Conservation (phyloP, 805 yeast species). For the Monosporozyma servazzii region DNA sequence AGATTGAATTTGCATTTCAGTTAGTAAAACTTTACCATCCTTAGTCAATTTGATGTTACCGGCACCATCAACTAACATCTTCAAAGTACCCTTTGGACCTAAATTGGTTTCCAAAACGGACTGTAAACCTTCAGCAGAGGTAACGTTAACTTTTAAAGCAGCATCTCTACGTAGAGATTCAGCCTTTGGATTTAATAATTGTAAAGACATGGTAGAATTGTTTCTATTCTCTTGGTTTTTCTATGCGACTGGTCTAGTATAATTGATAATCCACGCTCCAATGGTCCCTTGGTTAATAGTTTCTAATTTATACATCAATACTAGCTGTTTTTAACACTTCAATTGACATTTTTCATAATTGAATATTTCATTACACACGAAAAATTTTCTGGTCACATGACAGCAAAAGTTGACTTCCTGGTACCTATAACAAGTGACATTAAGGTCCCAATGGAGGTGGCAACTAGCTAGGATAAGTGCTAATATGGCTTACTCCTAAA, state of each 20-base stretch:
- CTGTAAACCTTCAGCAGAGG: constrained; percentile 96
- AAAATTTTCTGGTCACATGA: constrained; percentile 1
- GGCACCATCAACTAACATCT: constrained; percentile 94
- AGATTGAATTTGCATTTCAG: constrained; percentile 94
- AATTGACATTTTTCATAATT: neutral
- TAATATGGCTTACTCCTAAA: too few species aligned
- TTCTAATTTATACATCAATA: neutral
- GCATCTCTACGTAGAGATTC: constrained; percentile 93
- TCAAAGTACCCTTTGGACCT: constrained; percentile 95
- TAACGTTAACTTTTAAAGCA: constrained; percentile 88
- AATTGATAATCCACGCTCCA: neutral
- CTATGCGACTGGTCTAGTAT: neutral
- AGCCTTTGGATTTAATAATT: constrained; percentile 91
- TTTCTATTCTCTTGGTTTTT: neutral
- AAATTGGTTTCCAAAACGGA: constrained; percentile 82
- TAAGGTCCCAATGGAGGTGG: neutral
- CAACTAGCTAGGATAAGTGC: too few species aligned
- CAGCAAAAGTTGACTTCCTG: neutral
- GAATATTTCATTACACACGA: neutral
- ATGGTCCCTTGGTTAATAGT: neutral
- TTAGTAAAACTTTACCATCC: constrained; percentile 87
- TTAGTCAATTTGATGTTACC: constrained; percentile 93
- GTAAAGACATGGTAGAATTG: constrained; percentile 44
- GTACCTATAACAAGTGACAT: neutral
- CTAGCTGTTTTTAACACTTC: neutral